Evolutionary conservation across 2,329 filamentous ascomycete species (phyloP), one percentile per base, ranked within the genome.

Genomic region (Emergomyces africanus): DNA sequence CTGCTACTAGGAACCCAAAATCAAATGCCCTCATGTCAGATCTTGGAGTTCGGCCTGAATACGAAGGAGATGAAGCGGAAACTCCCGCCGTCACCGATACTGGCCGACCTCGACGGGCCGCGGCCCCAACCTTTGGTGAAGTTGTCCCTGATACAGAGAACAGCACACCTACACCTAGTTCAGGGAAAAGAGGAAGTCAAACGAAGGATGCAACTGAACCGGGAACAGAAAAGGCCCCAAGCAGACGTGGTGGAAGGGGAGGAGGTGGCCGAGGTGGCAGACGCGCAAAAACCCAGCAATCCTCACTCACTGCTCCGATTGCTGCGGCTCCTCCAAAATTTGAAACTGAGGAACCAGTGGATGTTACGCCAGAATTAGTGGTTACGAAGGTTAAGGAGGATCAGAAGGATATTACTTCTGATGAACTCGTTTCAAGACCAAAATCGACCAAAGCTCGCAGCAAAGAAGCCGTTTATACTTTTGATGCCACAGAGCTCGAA

Each of bases 21-120:
- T 77, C 77, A 1, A 77, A 77, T 61, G 75, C 75, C 14, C 72
- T 79, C 42, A 77, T 78, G 69, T 74, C 73, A 8, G 75, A 78
- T 64, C 65, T 79, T 59, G 74, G 73, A 10, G 70, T 74, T 35
- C 74, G 73, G 53, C 71, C 74, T 10, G 72, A 75, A 41, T 72
- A 75, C 53, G 76, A 77, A 57, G 72, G 72, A 33, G 76, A 77
- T 35, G 76, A 77, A 44, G 71, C 70, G 5, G 66, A 64, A n/a
- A 64, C 65, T 15, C 62, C 73, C 14, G 70, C 75, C 46, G 75
- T 79, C 37, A 79, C 77, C 12, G 77, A 79, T 59, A 79, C 76
- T 51, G 77, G 77, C 37, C 71, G 77, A 57, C 77, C 77, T 25
- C 71, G 75, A 50, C 73, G 77, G 62, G 77, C 77, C 46, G 77